phyloP scores from a whole-genome alignment of 257 asterid species.

The Anisodus tanguticus region DNA sequence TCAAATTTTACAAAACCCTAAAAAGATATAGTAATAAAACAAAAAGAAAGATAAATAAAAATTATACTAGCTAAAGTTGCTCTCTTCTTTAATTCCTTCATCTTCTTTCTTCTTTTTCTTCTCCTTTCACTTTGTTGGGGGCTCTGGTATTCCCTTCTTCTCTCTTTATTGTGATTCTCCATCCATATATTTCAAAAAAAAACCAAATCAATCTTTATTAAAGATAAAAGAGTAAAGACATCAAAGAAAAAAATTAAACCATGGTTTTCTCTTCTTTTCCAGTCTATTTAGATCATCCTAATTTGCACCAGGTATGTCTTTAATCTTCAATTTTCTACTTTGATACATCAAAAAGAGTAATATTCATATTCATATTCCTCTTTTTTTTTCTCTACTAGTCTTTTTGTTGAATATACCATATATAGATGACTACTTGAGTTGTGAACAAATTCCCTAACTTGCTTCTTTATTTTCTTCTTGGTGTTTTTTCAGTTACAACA shows the following conservation, averaged over 20 bases:
- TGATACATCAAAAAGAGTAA: slow-evolving; percentile 35
- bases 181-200: slow-evolving; percentile 50
- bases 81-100: slow-evolving; percentile 34
- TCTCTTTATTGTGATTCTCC: slow-evolving; percentile 40
- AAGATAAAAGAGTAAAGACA: slow-evolving; percentile 42
- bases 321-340: slow-evolving; percentile 9
- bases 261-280: slow-evolving; percentile 61
- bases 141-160: slow-evolving; percentile 42
- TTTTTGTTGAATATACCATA: slow-evolving; percentile 51
- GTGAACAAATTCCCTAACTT: slow-evolving; percentile 23
- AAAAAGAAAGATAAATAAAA: slow-evolving; percentile 38
- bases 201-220: slow-evolving; percentile 40
- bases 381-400: slow-evolving; percentile 29
- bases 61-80: slow-evolving; percentile 39
- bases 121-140: slow-evolving; percentile 38
- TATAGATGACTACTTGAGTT: slow-evolving; percentile 10
- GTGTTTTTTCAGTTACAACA: slow-evolving; percentile 42
- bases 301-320: slow-evolving; percentile 55
- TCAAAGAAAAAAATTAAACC: slow-evolving; percentile 32
- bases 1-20: slow-evolving; percentile 41
- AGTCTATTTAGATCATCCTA: slow-evolving; percentile 57
- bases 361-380: slow-evolving; percentile 34
- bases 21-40: slow-evolving; percentile 38
- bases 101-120: slow-evolving; percentile 31
- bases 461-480: not conserved